These are phyloP conservation scores for Colletotrichum eleusines DNA, from an alignment of 2,329 filamentous ascomycete genomes.

Conservation along the genomic window DNA sequence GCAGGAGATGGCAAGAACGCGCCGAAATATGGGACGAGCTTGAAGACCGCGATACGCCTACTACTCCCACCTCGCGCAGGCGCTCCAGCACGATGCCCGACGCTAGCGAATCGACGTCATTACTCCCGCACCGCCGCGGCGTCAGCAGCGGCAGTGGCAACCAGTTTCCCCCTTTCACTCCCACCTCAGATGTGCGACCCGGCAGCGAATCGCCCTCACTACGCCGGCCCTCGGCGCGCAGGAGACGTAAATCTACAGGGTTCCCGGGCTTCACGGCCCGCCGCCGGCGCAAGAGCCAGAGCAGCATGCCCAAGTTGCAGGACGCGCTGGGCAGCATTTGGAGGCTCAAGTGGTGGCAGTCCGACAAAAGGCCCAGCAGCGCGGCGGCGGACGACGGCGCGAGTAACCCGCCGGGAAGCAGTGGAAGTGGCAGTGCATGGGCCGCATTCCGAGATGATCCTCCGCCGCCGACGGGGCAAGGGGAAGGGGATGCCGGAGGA, in stretches of 20 bases:
- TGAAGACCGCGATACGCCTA: slow-evolving; percentile 74
- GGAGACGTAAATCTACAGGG: slow-evolving; percentile 69
- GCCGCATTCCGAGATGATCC: slow-evolving; percentile 33
- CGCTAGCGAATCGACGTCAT: slow-evolving; percentile 54
- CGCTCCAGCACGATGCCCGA: slow-evolving; percentile 64
- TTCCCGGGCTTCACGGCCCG: slow-evolving; percentile 72
- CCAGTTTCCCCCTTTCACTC: slow-evolving; percentile 9
- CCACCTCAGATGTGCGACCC: slow-evolving; percentile 45
- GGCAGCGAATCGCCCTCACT: slow-evolving; percentile 40
- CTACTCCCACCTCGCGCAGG: slow-evolving; percentile 54
- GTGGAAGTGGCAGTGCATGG: slow-evolving; percentile 33
- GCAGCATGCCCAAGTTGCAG: slow-evolving; percentile 57
- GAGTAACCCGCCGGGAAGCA: slow-evolving; percentile 39
- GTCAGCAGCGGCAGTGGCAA: slow-evolving; percentile 44
- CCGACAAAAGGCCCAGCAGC: slow-evolving; percentile 9
- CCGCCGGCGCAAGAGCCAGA: slow-evolving; percentile 54
- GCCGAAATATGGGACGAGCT: slow-evolving; percentile 91
- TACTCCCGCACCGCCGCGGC: slow-evolving; percentile 48
- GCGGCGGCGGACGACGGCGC: slow-evolving; percentile 41
- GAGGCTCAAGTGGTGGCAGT: slow-evolving; percentile 67
- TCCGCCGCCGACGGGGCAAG: neutral
- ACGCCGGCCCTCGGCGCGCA: slow-evolving; percentile 50
- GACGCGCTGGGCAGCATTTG: slow-evolving; percentile 65
- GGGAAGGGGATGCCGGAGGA: neutral
- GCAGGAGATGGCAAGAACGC: slow-evolving; percentile 71